Evolutionary conservation across 75 land plant genomes (phyloP).

Genomic region (Selaginella tamariscina): DNA sequence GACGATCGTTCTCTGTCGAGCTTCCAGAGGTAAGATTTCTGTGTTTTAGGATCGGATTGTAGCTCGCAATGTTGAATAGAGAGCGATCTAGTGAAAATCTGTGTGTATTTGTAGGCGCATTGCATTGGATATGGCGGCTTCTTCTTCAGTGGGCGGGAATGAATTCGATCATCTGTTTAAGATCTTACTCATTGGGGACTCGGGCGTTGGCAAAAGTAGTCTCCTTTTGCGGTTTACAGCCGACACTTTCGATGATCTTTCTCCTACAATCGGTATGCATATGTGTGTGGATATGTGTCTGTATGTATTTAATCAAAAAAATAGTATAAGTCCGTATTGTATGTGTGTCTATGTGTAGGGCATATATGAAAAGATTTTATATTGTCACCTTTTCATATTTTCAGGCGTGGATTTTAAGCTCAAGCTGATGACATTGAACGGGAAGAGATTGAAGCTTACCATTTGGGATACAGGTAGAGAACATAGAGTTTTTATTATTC

Average conservation of each 20-base stretch:
- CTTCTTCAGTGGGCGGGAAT: slow-evolving; percentile 10
- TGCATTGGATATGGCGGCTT: background rate
- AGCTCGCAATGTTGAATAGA: too few species aligned
- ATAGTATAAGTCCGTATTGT: too few species aligned
- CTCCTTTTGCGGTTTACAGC: slow-evolving; percentile 77
- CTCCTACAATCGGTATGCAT: slow-evolving; percentile 89
- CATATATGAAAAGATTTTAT: too few species aligned
- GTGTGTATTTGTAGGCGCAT: too few species aligned
- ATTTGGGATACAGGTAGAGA: slow-evolving; percentile 79
- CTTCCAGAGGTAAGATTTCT: too few species aligned
- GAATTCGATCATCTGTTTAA: slow-evolving; percentile 70
- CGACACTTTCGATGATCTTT: slow-evolving; percentile 50
- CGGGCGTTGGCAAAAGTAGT: slow-evolving; percentile 92
- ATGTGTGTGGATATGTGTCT: too few species aligned
- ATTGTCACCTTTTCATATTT: background rate
- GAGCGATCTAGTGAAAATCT: too few species aligned
- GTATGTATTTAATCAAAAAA: too few species aligned
- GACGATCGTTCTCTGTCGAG: too few species aligned
- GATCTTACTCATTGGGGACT: slow-evolving; percentile 73
- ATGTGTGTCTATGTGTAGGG: too few species aligned
- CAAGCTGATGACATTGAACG: slow-evolving; percentile 50
- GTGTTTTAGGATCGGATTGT: too few species aligned
- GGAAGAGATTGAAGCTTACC: slow-evolving; percentile 70
- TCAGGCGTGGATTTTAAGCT: slow-evolving; percentile 80
- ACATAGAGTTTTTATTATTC: background rate